Conservation (phyloP, 495 filamentous ascomycete genomes). For the Podospora appendiculata region DNA sequence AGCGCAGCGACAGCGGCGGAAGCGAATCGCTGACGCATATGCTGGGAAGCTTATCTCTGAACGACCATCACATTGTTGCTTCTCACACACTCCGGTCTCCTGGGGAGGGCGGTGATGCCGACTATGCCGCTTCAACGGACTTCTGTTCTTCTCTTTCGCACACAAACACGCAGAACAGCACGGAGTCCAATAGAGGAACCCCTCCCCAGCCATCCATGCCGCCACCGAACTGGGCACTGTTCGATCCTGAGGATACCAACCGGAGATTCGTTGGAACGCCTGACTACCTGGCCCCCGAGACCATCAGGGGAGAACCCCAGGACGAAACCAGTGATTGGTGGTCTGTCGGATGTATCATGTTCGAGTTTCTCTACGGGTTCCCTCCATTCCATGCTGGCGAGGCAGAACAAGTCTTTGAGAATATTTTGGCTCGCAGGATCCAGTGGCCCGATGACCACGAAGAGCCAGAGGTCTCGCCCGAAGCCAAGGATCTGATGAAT, state of each 20-base stretch:
- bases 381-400: constrained; percentile 89
- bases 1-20: constrained; percentile 85
- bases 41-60: constrained; percentile 75
- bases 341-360: constrained; percentile 95
- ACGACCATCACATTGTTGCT: constrained; percentile 42
- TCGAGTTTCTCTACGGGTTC: constrained; percentile 87
- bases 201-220: constrained; percentile 76
- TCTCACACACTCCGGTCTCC: constrained; percentile 50
- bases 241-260: constrained; percentile 89
- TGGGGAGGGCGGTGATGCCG: constrained; percentile 36
- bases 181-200: constrained; percentile 32
- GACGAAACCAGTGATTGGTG: constrained; percentile 99
- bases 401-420: constrained; percentile 93
- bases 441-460: constrained; percentile 76
- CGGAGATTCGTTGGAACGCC: constrained; percentile 94
- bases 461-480: constrained; percentile 62
- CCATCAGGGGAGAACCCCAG: constrained; percentile 88
- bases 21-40: constrained; percentile 80
- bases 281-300: constrained; percentile 95
- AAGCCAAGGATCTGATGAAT: constrained; percentile 91
- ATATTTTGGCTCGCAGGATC: constrained; percentile 82
- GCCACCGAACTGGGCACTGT: constrained; percentile 90
- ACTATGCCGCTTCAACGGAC: constrained; percentile 63
- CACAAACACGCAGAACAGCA: constrained; percentile 46
- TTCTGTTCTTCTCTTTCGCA: constrained; percentile 54